Percentiles rank a stretch among this genome's conserved stretches.
These are phyloP conservation scores for Heimioporus sp. DNA, from an alignment of 768 basidiomycete species.

Conservation along the genomic window DNA sequence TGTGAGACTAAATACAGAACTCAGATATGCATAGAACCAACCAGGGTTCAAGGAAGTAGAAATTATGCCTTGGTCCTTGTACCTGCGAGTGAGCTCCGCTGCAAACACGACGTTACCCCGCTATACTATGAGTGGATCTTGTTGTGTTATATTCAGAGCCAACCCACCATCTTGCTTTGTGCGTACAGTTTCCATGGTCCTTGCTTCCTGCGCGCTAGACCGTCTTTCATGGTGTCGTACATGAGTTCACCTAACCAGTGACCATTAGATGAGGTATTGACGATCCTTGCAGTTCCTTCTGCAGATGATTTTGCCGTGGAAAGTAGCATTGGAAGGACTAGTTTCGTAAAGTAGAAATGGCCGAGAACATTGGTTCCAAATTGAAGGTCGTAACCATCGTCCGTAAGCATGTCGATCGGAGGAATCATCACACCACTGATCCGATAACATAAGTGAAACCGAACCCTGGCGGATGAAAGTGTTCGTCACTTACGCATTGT, in stretches of 20 bases:
- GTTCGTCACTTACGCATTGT: conserved; percentile 28
- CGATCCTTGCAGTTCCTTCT: conserved; percentile 33
- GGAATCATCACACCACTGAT: conserved; percentile 31
- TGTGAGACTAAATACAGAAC: no score
- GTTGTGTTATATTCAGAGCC: not conserved
- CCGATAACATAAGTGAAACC: not conserved
- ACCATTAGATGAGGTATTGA: conserved; percentile 33
- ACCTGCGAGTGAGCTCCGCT: conserved; percentile 41
- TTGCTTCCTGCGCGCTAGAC: conserved; percentile 15
- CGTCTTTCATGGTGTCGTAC: conserved; percentile 29
- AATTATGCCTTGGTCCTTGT: conserved; percentile 42
- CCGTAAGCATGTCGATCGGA: conserved; percentile 32
- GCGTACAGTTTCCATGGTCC: conserved; percentile 8
- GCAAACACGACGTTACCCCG: conserved; percentile 47
- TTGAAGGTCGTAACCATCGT: conserved; percentile 41
- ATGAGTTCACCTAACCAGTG: conserved; percentile 23
- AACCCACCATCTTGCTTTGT: conserved; percentile 34
- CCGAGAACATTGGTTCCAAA: conserved; percentile 40
- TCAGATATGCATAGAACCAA: not conserved
- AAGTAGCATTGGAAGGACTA: conserved; percentile 34
- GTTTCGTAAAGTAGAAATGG: conserved; percentile 35
- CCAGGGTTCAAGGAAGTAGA: conserved; percentile 46
- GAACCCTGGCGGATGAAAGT: not conserved
- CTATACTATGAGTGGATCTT: not conserved
- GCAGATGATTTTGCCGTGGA: conserved; percentile 29